Evolutionary conservation across 1,284 basidiomycete genomes (phyloP).

Genomic region (Papiliotrema laurentii): DNA sequence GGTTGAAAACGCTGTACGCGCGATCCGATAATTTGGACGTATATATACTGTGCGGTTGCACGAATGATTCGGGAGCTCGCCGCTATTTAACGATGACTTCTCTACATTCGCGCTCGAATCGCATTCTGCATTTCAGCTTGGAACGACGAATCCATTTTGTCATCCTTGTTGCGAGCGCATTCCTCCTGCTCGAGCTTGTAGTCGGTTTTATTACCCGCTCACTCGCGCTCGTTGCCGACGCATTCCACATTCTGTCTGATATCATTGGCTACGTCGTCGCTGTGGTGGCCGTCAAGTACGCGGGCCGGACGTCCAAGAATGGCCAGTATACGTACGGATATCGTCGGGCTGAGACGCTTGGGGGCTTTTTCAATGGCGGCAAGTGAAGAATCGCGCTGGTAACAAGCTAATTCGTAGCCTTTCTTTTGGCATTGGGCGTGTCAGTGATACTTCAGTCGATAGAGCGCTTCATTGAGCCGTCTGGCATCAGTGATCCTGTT

Average conservation of each 20-base stretch:
- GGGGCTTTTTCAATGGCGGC: constrained; percentile 1
- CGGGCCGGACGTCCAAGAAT: not conserved
- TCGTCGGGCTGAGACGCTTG: not conserved
- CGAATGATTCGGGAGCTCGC: not conserved
- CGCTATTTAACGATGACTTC: not conserved
- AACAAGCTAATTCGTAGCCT: not conserved
- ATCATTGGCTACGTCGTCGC: not conserved
- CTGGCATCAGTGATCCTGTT: constrained; percentile 7
- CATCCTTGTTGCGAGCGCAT: not conserved
- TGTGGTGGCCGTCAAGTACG: not conserved
- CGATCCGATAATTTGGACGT: too few relatives aligned
- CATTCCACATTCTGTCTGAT: not conserved
- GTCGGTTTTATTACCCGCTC: not conserved
- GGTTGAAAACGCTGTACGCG: too few relatives aligned
- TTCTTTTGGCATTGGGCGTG: constrained; percentile 9
- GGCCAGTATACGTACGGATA: not conserved
- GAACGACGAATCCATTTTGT: not conserved
- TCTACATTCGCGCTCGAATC: not conserved
- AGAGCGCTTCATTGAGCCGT: constrained; percentile 7
- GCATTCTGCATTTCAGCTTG: not conserved
- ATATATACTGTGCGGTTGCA: not conserved
- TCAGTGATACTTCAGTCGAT: constrained; percentile 10
- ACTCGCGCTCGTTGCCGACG: not conserved
- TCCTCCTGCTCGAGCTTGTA: not conserved
- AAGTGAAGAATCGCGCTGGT: not conserved